Conservation (phyloP, 345 rosid species). For the Hibiscus tridactylites region DNA sequence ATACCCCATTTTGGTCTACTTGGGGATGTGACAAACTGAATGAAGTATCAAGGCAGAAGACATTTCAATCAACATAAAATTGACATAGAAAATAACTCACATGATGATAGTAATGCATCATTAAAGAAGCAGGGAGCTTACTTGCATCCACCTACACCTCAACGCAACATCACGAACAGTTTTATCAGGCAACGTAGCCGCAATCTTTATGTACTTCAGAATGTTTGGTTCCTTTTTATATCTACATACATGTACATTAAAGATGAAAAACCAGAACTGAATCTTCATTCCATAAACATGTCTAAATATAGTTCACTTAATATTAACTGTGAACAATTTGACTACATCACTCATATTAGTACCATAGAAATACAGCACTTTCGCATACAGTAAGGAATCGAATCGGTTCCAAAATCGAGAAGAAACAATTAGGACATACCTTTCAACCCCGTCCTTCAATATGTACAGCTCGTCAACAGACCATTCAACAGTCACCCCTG, state of each 20-base stretch:
- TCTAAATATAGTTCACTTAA: not conserved
- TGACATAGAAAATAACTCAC: not conserved
- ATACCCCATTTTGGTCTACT: constrained; percentile 3
- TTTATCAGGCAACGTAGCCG: constrained; percentile 69
- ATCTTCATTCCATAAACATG: constrained; percentile 4
- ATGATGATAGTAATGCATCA: not conserved
- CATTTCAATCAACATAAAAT: not conserved
- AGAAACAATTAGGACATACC: not conserved
- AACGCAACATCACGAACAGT: constrained; percentile 92
- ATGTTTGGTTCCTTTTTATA: constrained; percentile 68
- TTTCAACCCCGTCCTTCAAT: not conserved
- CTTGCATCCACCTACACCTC: constrained; percentile 93
- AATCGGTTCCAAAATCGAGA: not conserved
- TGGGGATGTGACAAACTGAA: not conserved
- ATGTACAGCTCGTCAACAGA: not conserved
- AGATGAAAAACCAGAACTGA: not conserved
- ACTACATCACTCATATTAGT: not conserved
- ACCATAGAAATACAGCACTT: not conserved
- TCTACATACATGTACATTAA: constrained; percentile 24
- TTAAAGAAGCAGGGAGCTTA: constrained; percentile 33
- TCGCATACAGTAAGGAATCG: not conserved
- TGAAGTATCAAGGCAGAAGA: not conserved
- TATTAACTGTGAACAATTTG: not conserved
- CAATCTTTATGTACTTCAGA: constrained; percentile 79
- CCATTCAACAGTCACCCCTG: not conserved